Conservation (phyloP, 441 rosid species). For the Populus hybrid region DNA sequence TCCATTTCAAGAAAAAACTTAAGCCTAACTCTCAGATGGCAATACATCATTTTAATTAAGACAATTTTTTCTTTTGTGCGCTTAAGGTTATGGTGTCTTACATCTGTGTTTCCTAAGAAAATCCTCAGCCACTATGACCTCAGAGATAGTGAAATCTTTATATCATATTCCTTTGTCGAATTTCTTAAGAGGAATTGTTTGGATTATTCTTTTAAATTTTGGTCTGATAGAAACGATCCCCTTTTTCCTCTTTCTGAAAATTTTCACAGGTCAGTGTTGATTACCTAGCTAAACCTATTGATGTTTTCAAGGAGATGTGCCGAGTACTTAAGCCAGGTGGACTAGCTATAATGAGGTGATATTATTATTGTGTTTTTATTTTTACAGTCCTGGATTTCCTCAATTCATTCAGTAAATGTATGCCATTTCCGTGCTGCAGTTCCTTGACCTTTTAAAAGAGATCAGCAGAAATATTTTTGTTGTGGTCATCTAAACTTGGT, state of each 20-base stretch:
- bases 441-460: neutral
- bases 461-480: neutral
- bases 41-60: neutral
- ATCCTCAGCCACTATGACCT: neutral
- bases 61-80: neutral
- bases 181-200: neutral
- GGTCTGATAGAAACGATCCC: neutral
- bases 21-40: neutral
- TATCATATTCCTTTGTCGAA: neutral
- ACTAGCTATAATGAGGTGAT: slow-evolving; percentile 73
- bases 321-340: slow-evolving; percentile 88
- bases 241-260: neutral
- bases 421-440: neutral
- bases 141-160: no score
- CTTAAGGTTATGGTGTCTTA: neutral
- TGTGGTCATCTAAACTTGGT: neutral
- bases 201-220: neutral
- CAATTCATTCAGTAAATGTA: neutral
- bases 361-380: slow-evolving; percentile 1
- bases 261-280: slow-evolving; percentile 77
- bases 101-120: neutral
- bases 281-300: slow-evolving; percentile 79
- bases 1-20: neutral
- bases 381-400: neutral
- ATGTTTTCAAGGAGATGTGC: slow-evolving; percentile 77